phyloP scores from a whole-genome alignment of 2,329 filamentous ascomycete genomes.

The Albifimbria verrucaria region DNA sequence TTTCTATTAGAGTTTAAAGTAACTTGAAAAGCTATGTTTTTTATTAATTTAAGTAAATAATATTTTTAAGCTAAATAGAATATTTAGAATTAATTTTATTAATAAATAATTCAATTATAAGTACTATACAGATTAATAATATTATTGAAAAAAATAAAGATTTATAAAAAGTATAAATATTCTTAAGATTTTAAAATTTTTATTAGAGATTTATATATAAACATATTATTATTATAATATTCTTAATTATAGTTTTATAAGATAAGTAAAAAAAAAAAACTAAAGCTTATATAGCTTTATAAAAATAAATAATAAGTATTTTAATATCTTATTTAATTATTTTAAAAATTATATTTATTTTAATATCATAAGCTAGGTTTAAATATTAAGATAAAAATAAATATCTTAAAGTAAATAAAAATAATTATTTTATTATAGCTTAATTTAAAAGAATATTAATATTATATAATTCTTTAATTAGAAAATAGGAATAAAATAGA shows the following conservation, averaged over 20 bases:
- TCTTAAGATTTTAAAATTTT: conserved; percentile 4
- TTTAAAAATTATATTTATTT: not conserved
- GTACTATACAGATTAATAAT: not conserved
- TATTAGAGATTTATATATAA: conserved; percentile 5
- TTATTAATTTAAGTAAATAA: conserved; percentile 10
- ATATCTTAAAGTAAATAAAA: not conserved
- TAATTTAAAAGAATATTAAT: not conserved
- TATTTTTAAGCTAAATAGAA: conserved; percentile 6
- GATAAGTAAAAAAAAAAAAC: not conserved
- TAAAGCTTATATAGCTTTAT: not conserved
- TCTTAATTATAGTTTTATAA: conserved; percentile 3
- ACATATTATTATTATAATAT: conserved; percentile 1
- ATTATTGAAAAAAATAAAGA: not conserved
- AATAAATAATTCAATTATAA: conserved; percentile 5
- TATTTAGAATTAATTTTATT: conserved; percentile 5
- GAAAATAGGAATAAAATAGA: not conserved
- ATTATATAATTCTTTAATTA: not conserved
- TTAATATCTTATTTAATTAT: not conserved
- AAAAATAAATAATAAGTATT: not conserved
- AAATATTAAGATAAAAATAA: not conserved
- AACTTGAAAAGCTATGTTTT: conserved; percentile 6
- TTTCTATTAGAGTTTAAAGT: conserved; percentile 7
- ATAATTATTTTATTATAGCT: not conserved
- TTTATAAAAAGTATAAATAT: conserved; percentile 1
- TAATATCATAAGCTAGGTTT: not conserved